These are phyloP conservation scores for Dryadomyces quercivorus DNA, from an alignment of 2,329 filamentous ascomycete genomes.

Conservation along the genomic window DNA sequence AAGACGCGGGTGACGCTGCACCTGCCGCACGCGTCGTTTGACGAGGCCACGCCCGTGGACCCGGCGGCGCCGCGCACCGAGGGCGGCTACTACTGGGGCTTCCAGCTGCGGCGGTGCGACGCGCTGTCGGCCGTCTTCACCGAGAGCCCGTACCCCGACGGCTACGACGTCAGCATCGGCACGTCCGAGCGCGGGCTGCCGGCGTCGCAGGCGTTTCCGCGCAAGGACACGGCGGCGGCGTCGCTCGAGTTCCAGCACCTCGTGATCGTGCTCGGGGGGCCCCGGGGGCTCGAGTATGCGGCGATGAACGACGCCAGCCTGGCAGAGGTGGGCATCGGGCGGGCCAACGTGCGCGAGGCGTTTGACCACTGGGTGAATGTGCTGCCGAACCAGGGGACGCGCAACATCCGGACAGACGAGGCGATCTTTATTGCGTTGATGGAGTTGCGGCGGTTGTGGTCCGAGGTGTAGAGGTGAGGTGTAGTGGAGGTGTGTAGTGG, in stretches of 20 bases:
- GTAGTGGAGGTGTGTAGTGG: no score
- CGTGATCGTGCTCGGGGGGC: slow-evolving; percentile 69
- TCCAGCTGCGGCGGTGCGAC: slow-evolving; percentile 51
- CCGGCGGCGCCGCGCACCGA: slow-evolving; percentile 60
- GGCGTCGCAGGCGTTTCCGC: slow-evolving; percentile 32
- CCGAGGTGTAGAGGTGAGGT: slow-evolving; percentile 16
- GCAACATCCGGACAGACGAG: slow-evolving; percentile 76
- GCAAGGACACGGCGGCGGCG: slow-evolving; percentile 25
- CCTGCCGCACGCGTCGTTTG: slow-evolving; percentile 36
- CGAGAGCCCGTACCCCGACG: slow-evolving; percentile 59
- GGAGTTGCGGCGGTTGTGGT: slow-evolving; percentile 49
- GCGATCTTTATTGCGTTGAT: slow-evolving; percentile 67
- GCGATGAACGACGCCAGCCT: slow-evolving; percentile 48
- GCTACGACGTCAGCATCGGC: slow-evolving; percentile 73
- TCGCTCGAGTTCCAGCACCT: slow-evolving; percentile 51
- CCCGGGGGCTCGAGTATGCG: slow-evolving; percentile 66
- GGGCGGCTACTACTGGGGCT: slow-evolving; percentile 81
- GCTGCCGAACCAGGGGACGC: slow-evolving; percentile 66
- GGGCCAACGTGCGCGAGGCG: slow-evolving; percentile 52
- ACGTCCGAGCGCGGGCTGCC: slow-evolving; percentile 65
- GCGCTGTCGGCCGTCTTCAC: slow-evolving; percentile 66
- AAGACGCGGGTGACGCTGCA: slow-evolving; percentile 64
- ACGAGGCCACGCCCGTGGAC: slow-evolving; percentile 47
- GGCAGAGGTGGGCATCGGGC: slow-evolving; percentile 48
- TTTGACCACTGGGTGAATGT: slow-evolving; percentile 83